A percentile compares a stretch with the other conserved stretches of the same genome.
These are phyloP conservation scores for Omphalotus guepiniiformis DNA, from an alignment of 768 basidiomycete species.

Conservation along the genomic window DNA sequence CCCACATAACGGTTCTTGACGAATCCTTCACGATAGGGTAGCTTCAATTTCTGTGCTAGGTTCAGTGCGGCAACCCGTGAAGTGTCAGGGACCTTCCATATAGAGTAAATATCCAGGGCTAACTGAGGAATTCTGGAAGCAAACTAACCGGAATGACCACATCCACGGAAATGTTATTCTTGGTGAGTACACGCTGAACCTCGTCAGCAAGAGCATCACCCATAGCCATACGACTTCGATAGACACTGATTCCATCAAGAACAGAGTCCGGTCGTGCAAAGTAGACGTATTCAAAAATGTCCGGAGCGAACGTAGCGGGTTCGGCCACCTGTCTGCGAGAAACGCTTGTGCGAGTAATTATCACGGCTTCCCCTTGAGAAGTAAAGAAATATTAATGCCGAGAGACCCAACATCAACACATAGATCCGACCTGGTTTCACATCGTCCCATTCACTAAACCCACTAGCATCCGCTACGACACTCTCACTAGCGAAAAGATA, in stretches of 20 bases:
- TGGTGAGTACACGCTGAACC: slow-evolving; percentile 67
- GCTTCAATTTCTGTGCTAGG: slow-evolving; percentile 79
- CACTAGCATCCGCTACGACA: slow-evolving; percentile 91
- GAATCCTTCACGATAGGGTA: slow-evolving; percentile 98
- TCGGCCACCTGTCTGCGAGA: slow-evolving; percentile 70
- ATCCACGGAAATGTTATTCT: slow-evolving; percentile 72
- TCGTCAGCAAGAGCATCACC: slow-evolving; percentile 91
- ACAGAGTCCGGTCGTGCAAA: slow-evolving; percentile 98
- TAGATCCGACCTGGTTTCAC: slow-evolving; percentile 72
- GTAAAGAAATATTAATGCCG: slow-evolving; percentile 3
- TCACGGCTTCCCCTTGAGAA: slow-evolving; percentile 95
- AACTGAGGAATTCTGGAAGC: not conserved
- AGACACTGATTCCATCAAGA: slow-evolving; percentile 94
- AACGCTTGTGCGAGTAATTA: slow-evolving; percentile 82
- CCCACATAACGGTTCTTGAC: slow-evolving; percentile 99
- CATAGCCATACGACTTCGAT: slow-evolving; percentile 99
- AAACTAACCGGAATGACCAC: slow-evolving; percentile 87
- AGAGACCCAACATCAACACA: slow-evolving; percentile 7
- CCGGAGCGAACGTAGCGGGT: slow-evolving; percentile 81
- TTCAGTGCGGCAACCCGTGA: slow-evolving; percentile 95
- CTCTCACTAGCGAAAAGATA: slow-evolving; percentile 94
- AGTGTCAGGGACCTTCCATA: slow-evolving; percentile 83
- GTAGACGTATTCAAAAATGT: slow-evolving; percentile 99
- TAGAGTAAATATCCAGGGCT: not conserved
- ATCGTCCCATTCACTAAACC: slow-evolving; percentile 92